phyloP scores from a whole-genome alignment of 2,329 filamentous ascomycete species.

The Clarireedia homoeocarpa region DNA sequence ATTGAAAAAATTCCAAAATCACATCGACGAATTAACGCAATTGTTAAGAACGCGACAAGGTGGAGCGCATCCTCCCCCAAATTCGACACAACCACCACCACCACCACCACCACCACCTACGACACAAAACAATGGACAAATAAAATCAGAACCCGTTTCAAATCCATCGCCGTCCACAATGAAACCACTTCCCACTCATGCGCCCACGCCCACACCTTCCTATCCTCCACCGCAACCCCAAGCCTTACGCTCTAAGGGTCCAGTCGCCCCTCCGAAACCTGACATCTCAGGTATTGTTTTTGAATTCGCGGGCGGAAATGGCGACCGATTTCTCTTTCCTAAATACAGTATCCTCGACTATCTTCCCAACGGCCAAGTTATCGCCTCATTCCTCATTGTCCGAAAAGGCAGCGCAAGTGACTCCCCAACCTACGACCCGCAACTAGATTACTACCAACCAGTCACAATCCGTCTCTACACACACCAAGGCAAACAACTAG shows the following conservation, averaged over 20 bases:
- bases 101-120: slow-evolving; percentile 8
- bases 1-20: slow-evolving; percentile 66
- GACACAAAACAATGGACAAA: slow-evolving; percentile 11
- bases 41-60: slow-evolving; percentile 53
- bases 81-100: slow-evolving; percentile 14
- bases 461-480: slow-evolving; percentile 56
- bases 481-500: slow-evolving; percentile 47
- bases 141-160: slow-evolving; percentile 12
- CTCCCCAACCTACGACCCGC: slow-evolving; percentile 50
- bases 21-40: slow-evolving; percentile 71
- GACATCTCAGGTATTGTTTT: slow-evolving; percentile 61
- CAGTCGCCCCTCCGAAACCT: slow-evolving; percentile 44
- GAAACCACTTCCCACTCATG: slow-evolving; percentile 9
- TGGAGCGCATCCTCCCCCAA: slow-evolving; percentile 32
- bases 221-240: slow-evolving; percentile 36
- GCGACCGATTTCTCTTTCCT: slow-evolving; percentile 72
- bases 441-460: slow-evolving; percentile 68
- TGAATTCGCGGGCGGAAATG: slow-evolving; percentile 58
- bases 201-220: slow-evolving; percentile 11
- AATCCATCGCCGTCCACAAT: slow-evolving; percentile 18
- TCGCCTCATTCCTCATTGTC: slow-evolving; percentile 71
- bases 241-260: slow-evolving; percentile 52
- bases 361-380: slow-evolving; percentile 49
- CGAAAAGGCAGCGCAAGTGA: slow-evolving; percentile 62
- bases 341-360: slow-evolving; percentile 71